These are phyloP conservation scores for Elaeis oleifera DNA, from an alignment of 202 grass and related monocot genomes.

Conservation along the genomic window DNA sequence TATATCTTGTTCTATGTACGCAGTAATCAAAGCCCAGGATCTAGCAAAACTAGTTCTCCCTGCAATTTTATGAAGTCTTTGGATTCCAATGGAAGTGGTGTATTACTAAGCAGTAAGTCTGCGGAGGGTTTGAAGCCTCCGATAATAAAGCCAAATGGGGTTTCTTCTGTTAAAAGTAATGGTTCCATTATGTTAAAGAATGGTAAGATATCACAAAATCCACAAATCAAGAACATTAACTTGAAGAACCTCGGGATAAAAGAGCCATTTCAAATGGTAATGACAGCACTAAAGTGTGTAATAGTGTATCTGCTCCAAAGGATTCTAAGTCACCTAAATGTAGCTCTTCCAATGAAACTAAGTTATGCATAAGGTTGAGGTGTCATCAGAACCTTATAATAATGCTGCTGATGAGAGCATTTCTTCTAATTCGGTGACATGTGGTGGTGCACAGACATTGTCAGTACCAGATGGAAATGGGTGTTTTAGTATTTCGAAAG, in stretches of 20 bases:
- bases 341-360: slow-evolving; percentile 3
- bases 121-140: slow-evolving; percentile 46
- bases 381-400: slow-evolving; percentile 33
- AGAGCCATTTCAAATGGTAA: slow-evolving; percentile 49
- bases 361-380: slow-evolving; percentile 22
- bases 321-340: slow-evolving; percentile 19
- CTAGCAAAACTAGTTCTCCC: slow-evolving; percentile 57
- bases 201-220: slow-evolving; percentile 45
- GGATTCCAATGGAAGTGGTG: slow-evolving; percentile 50
- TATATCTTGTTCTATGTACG: slow-evolving; percentile 98
- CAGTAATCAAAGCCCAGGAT: slow-evolving; percentile 53
- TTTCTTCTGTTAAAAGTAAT: slow-evolving; percentile 41
- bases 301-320: slow-evolving; percentile 36
- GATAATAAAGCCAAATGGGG: slow-evolving; percentile 46
- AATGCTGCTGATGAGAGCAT: slow-evolving; percentile 23
- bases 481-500: slow-evolving; percentile 10
- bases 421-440: slow-evolving; percentile 22
- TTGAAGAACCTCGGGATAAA: slow-evolving; percentile 56
- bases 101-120: slow-evolving; percentile 24
- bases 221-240: slow-evolving; percentile 62
- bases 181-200: slow-evolving; percentile 33
- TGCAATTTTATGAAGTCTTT: slow-evolving; percentile 55
- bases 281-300: slow-evolving; percentile 29
- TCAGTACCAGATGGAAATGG: slow-evolving; percentile 38
- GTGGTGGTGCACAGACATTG: slow-evolving; percentile 18